Conservation (phyloP, 305 asterid genomes). For the Fraxinus albicans region DNA sequence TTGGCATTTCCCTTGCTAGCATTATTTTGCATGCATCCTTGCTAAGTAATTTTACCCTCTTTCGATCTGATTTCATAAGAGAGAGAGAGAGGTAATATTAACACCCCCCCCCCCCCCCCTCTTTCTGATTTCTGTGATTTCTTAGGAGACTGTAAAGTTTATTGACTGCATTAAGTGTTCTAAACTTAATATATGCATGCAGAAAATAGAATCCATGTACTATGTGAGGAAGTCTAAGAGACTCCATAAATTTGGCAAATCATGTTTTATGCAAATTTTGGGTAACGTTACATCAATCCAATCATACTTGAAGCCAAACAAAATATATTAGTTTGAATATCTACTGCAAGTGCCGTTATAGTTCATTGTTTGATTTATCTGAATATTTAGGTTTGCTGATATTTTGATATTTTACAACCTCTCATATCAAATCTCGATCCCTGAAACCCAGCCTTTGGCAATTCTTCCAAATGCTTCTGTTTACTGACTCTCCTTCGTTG, state of each 20-base stretch:
- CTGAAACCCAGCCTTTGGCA: neutral
- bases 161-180: neutral
- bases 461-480: neutral
- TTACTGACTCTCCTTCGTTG: neutral
- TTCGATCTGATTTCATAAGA: neutral
- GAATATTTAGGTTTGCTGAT: neutral
- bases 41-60: neutral
- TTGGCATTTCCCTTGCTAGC: conserved; percentile 1
- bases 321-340: neutral
- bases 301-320: neutral
- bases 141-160: neutral
- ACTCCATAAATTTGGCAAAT: neutral
- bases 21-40: neutral
- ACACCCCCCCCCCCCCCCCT: neutral
- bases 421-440: neutral
- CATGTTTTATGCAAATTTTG: neutral
- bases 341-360: neutral
- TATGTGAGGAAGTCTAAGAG: neutral
- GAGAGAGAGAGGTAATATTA: neutral
- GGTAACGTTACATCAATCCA: neutral
- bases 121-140: neutral
- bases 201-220: neutral
- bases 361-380: neutral
- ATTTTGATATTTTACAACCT: neutral
- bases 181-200: neutral